Evolutionary conservation across 805 yeast genomes (phyloP), one percentile per base, ranked within the genome.

Genomic region (Monosporozyma yasuniensis): DNA sequence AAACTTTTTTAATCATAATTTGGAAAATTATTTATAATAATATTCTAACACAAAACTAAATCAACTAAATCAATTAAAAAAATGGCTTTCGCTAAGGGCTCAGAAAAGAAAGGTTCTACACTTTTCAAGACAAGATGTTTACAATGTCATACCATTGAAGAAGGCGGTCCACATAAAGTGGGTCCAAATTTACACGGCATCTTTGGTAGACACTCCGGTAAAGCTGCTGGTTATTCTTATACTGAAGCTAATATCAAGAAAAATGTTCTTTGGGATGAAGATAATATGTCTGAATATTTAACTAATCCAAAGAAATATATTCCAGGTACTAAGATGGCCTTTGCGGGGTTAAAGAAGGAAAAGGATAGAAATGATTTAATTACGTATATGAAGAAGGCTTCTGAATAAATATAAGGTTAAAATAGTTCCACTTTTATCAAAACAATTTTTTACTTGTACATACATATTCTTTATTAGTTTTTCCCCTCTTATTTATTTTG

Each of bases 301-400:
- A 95, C 86, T 76, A 93, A 93, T 87, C 99, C 99, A 78, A 93
- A 93, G 95, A 93, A 93, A 79, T 93, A 89, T 80, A 89, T 93
- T 64, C 99, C 99, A 71, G 99, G 99, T 74, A 93, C 98, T 79
- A 93, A 93, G 86, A 93, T 93, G 99, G 98, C 99, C 59, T 93
- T 91, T 66, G 99, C 96, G 77, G 99, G 99, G 78, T 82, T 93
- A 75, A 93, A 93, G 91, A 93, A 93, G 82, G 84, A 89, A 59
- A 91, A 89, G 84, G 99, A 93, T 80, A 88, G 98, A 84, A 87
- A 88, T 77, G 98, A 93, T 73, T 77, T 93, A 72, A 75, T 91
- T 67, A 81, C 98, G 65, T 91, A 88, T 85, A 79, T 91, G 70
- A 67, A 64, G 41, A 63, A 65, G 51, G 82, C 82, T 51, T 58